Conservation (phyloP, 2,329 filamentous ascomycete genomes). For the Alternaria sp. region DNA sequence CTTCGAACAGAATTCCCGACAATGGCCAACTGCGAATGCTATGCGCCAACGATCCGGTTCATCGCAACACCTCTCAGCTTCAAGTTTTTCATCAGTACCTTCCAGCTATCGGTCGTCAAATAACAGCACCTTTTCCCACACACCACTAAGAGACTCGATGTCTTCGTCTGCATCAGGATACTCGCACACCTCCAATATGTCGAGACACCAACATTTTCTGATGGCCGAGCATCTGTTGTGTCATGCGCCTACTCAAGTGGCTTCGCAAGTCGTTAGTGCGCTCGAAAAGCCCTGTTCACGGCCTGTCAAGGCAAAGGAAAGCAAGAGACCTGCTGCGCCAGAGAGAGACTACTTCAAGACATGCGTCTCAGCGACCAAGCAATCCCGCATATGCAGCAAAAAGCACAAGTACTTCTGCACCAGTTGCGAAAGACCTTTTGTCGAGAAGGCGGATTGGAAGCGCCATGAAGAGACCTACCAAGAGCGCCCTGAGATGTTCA, state of each 20-base stretch:
- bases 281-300: constrained; percentile 8
- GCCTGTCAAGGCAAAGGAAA: constrained; percentile 10
- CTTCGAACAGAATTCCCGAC: constrained; percentile 8
- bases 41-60: constrained; percentile 16
- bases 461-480: constrained; percentile 73
- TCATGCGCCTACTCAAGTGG: constrained; percentile 3
- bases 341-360: constrained; percentile 40
- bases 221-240: constrained; percentile 22
- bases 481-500: constrained; percentile 71
- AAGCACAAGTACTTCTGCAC: constrained; percentile 51
- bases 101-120: constrained; percentile 28
- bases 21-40: constrained; percentile 18
- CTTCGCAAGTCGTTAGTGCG: constrained; percentile 8
- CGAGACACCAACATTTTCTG: constrained; percentile 21
- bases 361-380: constrained; percentile 37
- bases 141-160: constrained; percentile 27
- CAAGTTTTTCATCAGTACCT: constrained; percentile 30
- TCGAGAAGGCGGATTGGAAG: constrained; percentile 74
- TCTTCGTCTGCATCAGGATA: constrained; percentile 35
- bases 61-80: constrained; percentile 28
- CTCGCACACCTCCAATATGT: constrained; percentile 28
- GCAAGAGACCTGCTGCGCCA: constrained; percentile 17
- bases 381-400: constrained; percentile 31
- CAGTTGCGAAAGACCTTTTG: constrained; percentile 66
- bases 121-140: constrained; percentile 31